Conservation (phyloP, 2,329 filamentous ascomycete species). For the Colletotrichum scovillei region DNA sequence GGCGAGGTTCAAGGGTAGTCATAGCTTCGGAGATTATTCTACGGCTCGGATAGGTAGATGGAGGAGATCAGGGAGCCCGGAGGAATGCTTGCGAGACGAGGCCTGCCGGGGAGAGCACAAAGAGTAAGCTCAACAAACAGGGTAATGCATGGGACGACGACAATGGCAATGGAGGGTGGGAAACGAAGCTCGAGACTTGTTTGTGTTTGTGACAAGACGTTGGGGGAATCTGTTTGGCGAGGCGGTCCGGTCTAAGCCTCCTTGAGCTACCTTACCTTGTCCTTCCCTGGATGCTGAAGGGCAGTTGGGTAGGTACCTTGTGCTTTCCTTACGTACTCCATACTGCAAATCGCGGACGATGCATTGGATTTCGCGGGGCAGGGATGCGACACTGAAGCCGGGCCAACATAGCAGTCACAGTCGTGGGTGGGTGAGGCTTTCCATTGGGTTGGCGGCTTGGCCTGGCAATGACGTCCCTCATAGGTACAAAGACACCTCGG, state of each 20-base stretch:
- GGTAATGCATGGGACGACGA: constrained; percentile 22
- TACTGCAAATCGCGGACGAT: not conserved
- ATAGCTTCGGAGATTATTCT: constrained; percentile 58
- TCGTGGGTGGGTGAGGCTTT: constrained; percentile 23
- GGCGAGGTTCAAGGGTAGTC: constrained; percentile 80
- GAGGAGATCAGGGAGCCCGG: constrained; percentile 8
- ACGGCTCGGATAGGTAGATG: not conserved
- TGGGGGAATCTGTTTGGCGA: constrained; percentile 10
- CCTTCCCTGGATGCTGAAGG: not conserved
- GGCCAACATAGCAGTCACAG: not conserved
- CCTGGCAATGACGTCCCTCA: constrained; percentile 22
- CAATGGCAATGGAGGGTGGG: not conserved
- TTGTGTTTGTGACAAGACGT: not conserved
- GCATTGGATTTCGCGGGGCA: constrained; percentile 8
- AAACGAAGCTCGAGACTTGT: not conserved
- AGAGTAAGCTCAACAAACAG: constrained; percentile 11
- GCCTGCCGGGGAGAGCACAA: not conserved
- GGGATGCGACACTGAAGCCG: constrained; percentile 18
- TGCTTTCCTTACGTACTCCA: not conserved
- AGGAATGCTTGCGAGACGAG: constrained; percentile 28
- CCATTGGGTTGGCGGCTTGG: constrained; percentile 18
- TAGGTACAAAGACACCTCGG: not conserved
- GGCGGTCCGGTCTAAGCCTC: constrained; percentile 1
- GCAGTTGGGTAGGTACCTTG: not conserved
- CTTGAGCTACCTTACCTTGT: not conserved